Evolutionary conservation across 805 yeast species (phyloP), one percentile per base, ranked within the genome.

Genomic region (Kluyveromyces dobzhanskii): DNA sequence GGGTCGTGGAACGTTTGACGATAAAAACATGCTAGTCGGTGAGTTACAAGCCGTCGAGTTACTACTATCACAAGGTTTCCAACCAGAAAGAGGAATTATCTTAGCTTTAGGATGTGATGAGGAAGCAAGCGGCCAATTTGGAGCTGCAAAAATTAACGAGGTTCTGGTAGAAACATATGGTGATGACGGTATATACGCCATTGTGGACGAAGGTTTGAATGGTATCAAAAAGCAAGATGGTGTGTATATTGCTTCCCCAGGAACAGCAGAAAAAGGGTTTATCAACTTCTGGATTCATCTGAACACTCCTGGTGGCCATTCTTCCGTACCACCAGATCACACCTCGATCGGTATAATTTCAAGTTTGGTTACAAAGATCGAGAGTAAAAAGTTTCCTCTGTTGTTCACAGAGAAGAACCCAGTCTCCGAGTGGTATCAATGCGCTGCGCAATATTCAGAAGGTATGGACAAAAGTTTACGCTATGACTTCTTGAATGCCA

Each of bases 1-100:
- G 69, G 94, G 94, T 2, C 71, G 94, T 49, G 94, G 94, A 17
- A 63, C 82, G 1, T 59, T 70, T 17, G 95, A 85, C 55, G 77
- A 84, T 54, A 85, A 85, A 58, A 78, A 78, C 53, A 61, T 78
- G 37, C 64, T 85, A 39, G 66, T 80, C 40, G 80, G 76, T 1
- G 66, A 77, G 31, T 53, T 84, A 53, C 85, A 80, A 51, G 67
- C 85, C 1, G 57, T 73, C 7, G 83, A 78, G 49, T 58, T 61
- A 30, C 56, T 78, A 30, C 52, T 80, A 24, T 50, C 61, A 28
- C 50, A 52, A 11, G 71, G 65, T 3, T 79, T 68, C 58, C 37
- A 50, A 24, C 82, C 85, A 6, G 52, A 65, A 39, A 71, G 90
- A 54, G 70, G 82, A 2, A 56, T 81, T 17, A 47, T 84, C 17